phyloP scores from a whole-genome alignment of 2,329 filamentous ascomycete species.

The Phoma herbarum region DNA sequence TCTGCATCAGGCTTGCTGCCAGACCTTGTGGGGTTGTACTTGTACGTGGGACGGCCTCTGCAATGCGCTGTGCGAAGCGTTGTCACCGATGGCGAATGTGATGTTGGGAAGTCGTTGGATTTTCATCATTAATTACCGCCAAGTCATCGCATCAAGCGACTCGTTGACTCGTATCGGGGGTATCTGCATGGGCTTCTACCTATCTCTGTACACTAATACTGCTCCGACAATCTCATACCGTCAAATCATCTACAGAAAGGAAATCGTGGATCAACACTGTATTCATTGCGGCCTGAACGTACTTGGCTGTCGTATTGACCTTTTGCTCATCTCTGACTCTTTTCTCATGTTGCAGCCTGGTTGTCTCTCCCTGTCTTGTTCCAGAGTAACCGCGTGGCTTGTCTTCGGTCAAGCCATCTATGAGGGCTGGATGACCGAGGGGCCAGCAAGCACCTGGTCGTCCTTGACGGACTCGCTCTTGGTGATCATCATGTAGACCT shows the following conservation, averaged over 20 bases:
- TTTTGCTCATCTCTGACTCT: not conserved
- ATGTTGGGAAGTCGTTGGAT: not conserved
- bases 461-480: conserved; percentile 53
- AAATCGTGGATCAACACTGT: conserved; percentile 9
- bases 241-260: conserved; percentile 23
- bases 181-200: conserved; percentile 17
- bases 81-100: too few species aligned
- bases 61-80: too few species aligned
- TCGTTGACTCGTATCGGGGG: conserved; percentile 10
- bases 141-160: conserved; percentile 1
- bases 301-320: conserved; percentile 11
- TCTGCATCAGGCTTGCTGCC: too few species aligned
- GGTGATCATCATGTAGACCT: conserved; percentile 74
- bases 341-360: not conserved
- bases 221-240: conserved; percentile 17
- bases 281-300: conserved; percentile 18
- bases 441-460: conserved; percentile 67
- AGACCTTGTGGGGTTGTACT: too few species aligned
- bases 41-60: too few species aligned
- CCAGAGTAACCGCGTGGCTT: too few species aligned
- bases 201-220: conserved; percentile 11
- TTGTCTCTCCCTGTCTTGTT: too few species aligned
- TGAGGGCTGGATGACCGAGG: conserved; percentile 51
- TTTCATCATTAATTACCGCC: conserved; percentile 20
- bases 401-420: conserved; percentile 33